Percentiles rank a stretch among this genome's conserved stretches.
These are phyloP conservation scores for Gentiana dahurica DNA, from an alignment of 257 asterid genomes.

Conservation along the genomic window DNA sequence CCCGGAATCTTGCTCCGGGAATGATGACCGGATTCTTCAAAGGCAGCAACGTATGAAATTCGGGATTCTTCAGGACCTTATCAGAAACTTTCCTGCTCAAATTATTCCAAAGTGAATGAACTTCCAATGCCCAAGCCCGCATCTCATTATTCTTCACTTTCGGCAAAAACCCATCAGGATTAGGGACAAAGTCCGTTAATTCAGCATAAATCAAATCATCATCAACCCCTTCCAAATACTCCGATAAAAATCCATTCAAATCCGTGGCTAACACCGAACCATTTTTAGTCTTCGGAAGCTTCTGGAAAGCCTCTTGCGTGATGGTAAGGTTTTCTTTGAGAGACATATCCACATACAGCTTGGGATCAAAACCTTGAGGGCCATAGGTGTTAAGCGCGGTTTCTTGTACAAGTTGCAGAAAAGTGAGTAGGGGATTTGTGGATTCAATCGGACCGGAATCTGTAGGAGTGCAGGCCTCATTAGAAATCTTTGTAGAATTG, in stretches of 20 bases:
- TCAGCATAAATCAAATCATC: slow-evolving; percentile 39
- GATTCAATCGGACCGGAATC: slow-evolving; percentile 42
- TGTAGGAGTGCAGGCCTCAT: slow-evolving; percentile 15
- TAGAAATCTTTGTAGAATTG: slow-evolving; percentile 2
- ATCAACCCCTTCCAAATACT: slow-evolving; percentile 33
- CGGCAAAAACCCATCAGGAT: slow-evolving; percentile 54
- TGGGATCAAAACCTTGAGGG: slow-evolving; percentile 51
- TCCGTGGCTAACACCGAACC: slow-evolving; percentile 31
- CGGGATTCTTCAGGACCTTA: slow-evolving; percentile 44
- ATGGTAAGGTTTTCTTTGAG: slow-evolving; percentile 32
- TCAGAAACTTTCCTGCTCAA: slow-evolving; percentile 64
- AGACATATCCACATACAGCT: slow-evolving; percentile 65
- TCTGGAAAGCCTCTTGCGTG: slow-evolving; percentile 30
- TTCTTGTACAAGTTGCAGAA: slow-evolving; percentile 56
- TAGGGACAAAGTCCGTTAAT: slow-evolving; percentile 53
- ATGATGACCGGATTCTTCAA: slow-evolving; percentile 56
- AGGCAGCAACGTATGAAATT: slow-evolving; percentile 55
- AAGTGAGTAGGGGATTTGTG: slow-evolving; percentile 43
- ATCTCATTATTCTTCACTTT: slow-evolving; percentile 40
- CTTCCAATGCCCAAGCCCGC: slow-evolving; percentile 70
- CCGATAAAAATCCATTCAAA: slow-evolving; percentile 25
- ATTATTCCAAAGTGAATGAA: slow-evolving; percentile 73
- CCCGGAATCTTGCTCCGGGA: slow-evolving; percentile 85
- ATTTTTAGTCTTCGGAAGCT: slow-evolving; percentile 19
- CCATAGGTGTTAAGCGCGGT: slow-evolving; percentile 52